A percentile compares a stretch with the other conserved stretches of the same genome.
phyloP scores from a whole-genome alignment of 2,329 filamentous ascomycete species.

The Ophiostoma populinum region DNA sequence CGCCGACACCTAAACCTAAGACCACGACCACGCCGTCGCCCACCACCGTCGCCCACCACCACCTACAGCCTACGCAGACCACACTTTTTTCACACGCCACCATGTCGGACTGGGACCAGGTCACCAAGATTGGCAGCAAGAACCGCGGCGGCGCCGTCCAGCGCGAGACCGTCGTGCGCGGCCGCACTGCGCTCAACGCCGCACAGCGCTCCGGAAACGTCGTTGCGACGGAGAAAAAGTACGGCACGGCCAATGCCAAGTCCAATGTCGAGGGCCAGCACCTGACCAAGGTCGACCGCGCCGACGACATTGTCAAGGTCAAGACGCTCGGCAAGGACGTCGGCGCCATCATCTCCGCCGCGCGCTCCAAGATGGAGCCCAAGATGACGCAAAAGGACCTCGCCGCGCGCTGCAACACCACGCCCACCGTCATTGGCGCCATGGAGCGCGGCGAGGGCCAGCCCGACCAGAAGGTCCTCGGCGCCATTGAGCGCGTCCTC shows the following conservation, averaged over 20 bases:
- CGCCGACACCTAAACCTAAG: no score
- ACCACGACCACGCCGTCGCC: no score
- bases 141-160: constrained; percentile 46
- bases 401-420: constrained; percentile 81
- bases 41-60: no score
- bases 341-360: constrained; percentile 64
- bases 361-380: constrained; percentile 66
- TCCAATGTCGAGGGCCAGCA: constrained; percentile 67
- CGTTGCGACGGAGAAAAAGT: constrained; percentile 86
- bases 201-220: constrained; percentile 65
- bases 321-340: constrained; percentile 74
- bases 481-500: constrained; percentile 64
- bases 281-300: constrained; percentile 92
- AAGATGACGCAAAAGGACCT: constrained; percentile 90
- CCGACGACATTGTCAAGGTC: constrained; percentile 93
- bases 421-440: constrained; percentile 59
- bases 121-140: constrained; percentile 90
- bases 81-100: constrained; percentile 25
- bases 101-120: constrained; percentile 67
- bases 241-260: constrained; percentile 51
- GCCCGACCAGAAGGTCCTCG: constrained; percentile 71
- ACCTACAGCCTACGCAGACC: no score
- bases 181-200: constrained; percentile 71
- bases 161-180: constrained; percentile 79
- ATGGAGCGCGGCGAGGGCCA: constrained; percentile 67